Evolutionary conservation across 2,329 filamentous ascomycete genomes (phyloP).

Genomic region (Ustilaginoidea virens): DNA sequence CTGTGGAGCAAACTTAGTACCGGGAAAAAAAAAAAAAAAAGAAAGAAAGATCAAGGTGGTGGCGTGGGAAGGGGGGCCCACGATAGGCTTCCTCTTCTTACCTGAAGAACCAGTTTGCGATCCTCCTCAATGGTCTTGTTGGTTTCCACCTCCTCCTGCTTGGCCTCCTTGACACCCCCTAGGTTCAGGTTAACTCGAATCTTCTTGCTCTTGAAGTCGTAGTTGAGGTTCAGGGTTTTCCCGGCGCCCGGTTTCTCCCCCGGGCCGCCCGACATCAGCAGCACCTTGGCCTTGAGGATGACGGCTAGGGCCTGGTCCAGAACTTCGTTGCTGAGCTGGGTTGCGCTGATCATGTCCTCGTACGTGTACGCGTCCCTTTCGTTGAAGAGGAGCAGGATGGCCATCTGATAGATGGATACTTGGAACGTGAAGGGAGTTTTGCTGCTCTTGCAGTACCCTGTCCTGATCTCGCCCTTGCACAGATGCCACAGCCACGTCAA

Average conservation of each 20-base stretch:
- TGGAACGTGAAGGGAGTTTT: slow-evolving; percentile 95
- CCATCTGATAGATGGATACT: slow-evolving; percentile 97
- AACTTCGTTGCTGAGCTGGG: slow-evolving; percentile 63
- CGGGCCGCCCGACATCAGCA: slow-evolving; percentile 54
- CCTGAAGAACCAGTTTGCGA: slow-evolving; percentile 89
- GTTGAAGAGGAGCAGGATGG: slow-evolving; percentile 86
- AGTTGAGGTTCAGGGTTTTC: slow-evolving; percentile 72
- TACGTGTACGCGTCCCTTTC: slow-evolving; percentile 75
- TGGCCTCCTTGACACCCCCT: slow-evolving; percentile 85
- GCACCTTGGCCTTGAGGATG: slow-evolving; percentile 83
- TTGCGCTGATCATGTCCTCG: slow-evolving; percentile 72
- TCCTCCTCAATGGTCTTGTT: slow-evolving; percentile 99
- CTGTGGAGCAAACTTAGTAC: slow-evolving; percentile 28
- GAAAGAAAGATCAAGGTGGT: not conserved
- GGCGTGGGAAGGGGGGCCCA: no score
- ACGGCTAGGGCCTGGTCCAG: slow-evolving; percentile 77
- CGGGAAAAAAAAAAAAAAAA: not conserved
- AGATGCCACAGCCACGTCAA: slow-evolving; percentile 97
- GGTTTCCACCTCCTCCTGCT: slow-evolving; percentile 90
- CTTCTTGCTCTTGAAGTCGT: slow-evolving; percentile 97
- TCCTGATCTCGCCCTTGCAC: slow-evolving; percentile 92
- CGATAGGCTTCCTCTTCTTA: no score
- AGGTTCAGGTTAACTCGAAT: slow-evolving; percentile 94
- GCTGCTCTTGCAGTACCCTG: slow-evolving; percentile 75
- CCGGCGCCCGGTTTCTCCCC: slow-evolving; percentile 59